phyloP scores from a whole-genome alignment of 129 eudicot genomes.

The Dittrichia graveolens region DNA sequence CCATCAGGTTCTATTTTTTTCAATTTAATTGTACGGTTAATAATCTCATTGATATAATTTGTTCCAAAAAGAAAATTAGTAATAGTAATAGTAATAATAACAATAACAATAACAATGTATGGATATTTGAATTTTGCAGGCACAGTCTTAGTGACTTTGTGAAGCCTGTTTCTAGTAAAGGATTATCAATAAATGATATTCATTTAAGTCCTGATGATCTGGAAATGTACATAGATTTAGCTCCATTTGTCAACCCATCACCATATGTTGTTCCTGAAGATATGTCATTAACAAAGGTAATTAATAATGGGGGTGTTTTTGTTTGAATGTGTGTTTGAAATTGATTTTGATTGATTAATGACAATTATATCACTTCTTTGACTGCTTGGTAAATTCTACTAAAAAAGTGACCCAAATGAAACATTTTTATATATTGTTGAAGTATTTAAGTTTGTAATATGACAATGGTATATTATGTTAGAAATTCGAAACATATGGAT shows the following conservation, averaged over 20 bases:
- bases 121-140: constrained; percentile 43
- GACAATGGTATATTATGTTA: neutral
- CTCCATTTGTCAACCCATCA: constrained; percentile 91
- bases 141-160: constrained; percentile 91
- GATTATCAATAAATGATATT: constrained; percentile 73
- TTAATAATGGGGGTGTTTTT: no score
- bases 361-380: neutral
- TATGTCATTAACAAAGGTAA: constrained; percentile 95
- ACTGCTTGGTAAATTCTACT: neutral
- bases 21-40: neutral
- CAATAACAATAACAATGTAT: no score
- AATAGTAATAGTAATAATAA: no score
- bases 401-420: constrained; percentile 1
- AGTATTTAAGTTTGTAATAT: neutral
- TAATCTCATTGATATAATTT: neutral
- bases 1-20: constrained; percentile 57
- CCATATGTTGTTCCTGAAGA: constrained; percentile 98
- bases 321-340: neutral
- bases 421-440: neutral
- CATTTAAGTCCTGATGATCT: constrained; percentile 81
- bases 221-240: constrained; percentile 97
- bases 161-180: constrained; percentile 96
- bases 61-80: no score
- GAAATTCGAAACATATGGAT: no score
- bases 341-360: neutral